These are phyloP conservation scores for Suhomyces atakaporum DNA, from an alignment of 1,139 yeast genomes.

Conservation along the genomic window DNA sequence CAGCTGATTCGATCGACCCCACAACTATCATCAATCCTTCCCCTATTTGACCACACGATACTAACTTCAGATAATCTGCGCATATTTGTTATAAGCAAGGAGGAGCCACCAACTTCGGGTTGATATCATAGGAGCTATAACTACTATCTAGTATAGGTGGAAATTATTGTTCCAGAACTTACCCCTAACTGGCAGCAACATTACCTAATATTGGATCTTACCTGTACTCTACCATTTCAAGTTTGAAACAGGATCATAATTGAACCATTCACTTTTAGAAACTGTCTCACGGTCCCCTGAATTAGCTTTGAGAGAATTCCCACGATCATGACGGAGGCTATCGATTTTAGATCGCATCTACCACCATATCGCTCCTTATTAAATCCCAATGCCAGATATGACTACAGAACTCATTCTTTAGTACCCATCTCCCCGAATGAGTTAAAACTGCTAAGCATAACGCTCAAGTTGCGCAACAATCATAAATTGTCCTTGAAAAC, in stretches of 20 bases:
- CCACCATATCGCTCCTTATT: conserved; percentile 50
- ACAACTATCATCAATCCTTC: conserved; percentile 4
- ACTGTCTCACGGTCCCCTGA: too few species aligned
- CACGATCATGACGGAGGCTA: conserved; percentile 6
- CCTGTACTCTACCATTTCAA: background rate
- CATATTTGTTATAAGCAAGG: background rate
- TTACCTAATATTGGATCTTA: background rate
- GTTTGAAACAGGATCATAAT: background rate
- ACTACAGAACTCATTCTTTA: conserved; percentile 42
- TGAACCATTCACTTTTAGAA: too few species aligned
- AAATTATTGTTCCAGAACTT: background rate
- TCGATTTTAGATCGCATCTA: conserved; percentile 37
- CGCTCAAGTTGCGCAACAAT: conserved; percentile 13
- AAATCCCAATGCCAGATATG: conserved; percentile 45
- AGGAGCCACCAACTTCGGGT: background rate
- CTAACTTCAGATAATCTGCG: conserved; percentile 1
- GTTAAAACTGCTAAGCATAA: conserved; percentile 18
- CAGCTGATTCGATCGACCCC: conserved; percentile 7
- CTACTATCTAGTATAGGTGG: background rate
- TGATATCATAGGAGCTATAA: background rate
- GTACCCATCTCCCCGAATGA: conserved; percentile 43
- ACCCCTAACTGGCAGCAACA: conserved; percentile 1
- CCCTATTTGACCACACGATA: conserved; percentile 8
- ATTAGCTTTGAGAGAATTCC: too few species aligned
- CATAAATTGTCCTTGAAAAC: conserved; percentile 18